phyloP scores from a whole-genome alignment of 2,329 filamentous ascomycete genomes.

The Aspergillus awamori region DNA sequence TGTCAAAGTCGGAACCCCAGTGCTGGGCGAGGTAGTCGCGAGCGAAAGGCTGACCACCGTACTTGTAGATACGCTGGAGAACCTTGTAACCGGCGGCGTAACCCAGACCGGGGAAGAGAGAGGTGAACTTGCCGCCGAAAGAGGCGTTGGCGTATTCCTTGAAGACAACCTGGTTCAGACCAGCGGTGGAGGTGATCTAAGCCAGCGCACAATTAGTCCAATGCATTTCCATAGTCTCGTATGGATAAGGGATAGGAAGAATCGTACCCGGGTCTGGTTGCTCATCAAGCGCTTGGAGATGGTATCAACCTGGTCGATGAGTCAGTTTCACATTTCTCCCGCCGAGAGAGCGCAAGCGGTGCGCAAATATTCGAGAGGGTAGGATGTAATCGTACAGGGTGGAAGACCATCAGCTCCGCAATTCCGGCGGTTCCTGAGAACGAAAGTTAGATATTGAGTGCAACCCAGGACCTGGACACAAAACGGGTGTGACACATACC shows the following conservation, averaged over 20 bases:
- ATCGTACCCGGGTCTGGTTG: conserved; percentile 76
- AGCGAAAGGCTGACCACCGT: conserved; percentile 93
- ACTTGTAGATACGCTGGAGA: conserved; percentile 97
- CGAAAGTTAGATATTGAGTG: conserved; percentile 22
- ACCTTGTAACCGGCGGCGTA: conserved; percentile 99
- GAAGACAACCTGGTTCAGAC: conserved; percentile 92
- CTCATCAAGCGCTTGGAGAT: conserved; percentile 99
- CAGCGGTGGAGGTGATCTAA: conserved; percentile 60
- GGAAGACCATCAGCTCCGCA: conserved; percentile 89
- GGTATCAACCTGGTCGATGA: conserved; percentile 75
- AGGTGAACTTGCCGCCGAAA: conserved; percentile 78
- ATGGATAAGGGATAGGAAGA: neutral
- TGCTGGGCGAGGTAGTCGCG: conserved; percentile 83
- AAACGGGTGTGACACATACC: conserved; percentile 57
- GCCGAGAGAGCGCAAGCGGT: neutral
- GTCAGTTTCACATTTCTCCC: conserved; percentile 24
- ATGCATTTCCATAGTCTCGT: neutral
- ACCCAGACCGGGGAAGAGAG: conserved; percentile 92
- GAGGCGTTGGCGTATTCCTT: conserved; percentile 79
- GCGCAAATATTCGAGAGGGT: neutral
- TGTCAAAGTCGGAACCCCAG: conserved; percentile 82
- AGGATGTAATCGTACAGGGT: conserved; percentile 64
- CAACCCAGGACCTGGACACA: neutral
- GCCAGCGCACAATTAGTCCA: conserved; percentile 23
- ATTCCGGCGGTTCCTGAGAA: conserved; percentile 82